Percentiles rank a stretch among this genome's conserved stretches.
Conservation (phyloP, 1,139 yeast genomes). For the Pichia sp. region DNA sequence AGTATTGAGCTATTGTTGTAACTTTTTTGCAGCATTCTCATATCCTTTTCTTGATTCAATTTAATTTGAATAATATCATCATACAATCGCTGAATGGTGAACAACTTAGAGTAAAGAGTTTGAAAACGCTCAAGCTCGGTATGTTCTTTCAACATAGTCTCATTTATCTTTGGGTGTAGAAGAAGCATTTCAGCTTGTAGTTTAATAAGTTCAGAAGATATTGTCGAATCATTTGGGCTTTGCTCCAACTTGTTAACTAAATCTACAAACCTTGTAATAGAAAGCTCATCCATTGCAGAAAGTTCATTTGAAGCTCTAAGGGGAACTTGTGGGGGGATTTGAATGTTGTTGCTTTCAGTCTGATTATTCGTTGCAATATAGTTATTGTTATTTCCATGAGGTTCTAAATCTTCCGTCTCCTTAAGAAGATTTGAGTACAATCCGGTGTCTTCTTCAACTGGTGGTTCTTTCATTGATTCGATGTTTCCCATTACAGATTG, state of each 20-base stretch:
- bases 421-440: slow-evolving; percentile 22
- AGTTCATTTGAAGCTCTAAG: neutral
- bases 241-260: slow-evolving; percentile 48
- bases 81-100: slow-evolving; percentile 70
- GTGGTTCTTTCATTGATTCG: slow-evolving; percentile 9
- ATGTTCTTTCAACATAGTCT: slow-evolving; percentile 54
- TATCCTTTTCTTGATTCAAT: slow-evolving; percentile 28
- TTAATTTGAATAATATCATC: slow-evolving; percentile 72
- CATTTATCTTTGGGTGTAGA: slow-evolving; percentile 69
- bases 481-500: no score
- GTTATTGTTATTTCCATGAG: no score
- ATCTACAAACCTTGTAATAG: slow-evolving; percentile 62
- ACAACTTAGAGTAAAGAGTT: slow-evolving; percentile 75
- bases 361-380: no score
- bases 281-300: slow-evolving; percentile 51
- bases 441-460: slow-evolving; percentile 16
- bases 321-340: neutral
- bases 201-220: slow-evolving; percentile 56
- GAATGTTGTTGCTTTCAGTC: no score
- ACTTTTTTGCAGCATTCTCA: neutral
- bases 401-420: neutral
- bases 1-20: neutral
- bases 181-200: slow-evolving; percentile 58
- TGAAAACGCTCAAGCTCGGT: slow-evolving; percentile 63
- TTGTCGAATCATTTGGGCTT: no score